Base-by-base conservation (phyloP, 768 basidiomycete genomes). In the Dentipellis sp. region DNA sequence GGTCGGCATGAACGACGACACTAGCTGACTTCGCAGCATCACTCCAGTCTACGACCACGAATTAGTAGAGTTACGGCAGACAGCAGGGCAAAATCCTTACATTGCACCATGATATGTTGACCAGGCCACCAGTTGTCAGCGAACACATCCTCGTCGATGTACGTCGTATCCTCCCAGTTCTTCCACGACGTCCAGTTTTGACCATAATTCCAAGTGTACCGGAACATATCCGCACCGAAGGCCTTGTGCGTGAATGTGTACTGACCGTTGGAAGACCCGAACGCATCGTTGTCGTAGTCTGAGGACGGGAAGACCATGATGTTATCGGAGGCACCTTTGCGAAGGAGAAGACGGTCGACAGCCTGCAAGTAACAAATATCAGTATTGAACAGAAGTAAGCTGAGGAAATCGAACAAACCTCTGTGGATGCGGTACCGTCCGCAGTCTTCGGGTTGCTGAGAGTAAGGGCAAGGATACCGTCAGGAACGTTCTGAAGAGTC, bases 131-230 rank as follows among this genome's bases (percentile, higher is more conserved):
- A 93, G 46, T 72, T 71, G 54, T 66, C 65, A 22, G 69, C 63
- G 68, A 94, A 88, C 10, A 80, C 58, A n/a, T 68, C 70, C 9
- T 79, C 66, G 54, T 85, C 75, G 55, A 95, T 80, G 0, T 72
- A 76, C 1, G 88, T 86, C 17, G 74, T 78, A 54, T 83, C 79
- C 70, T 94, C 88, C 84, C 88, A 95, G 52, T 74, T 73, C 21
- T 72, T 71, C 94, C 94, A 95, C 17, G 76, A 67, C 5, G 88
- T 78, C 92, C 93, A 95, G 61, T 80, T 88, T 66, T 79, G 77
- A 9, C 90, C 92, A 64, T 87, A 95, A 72, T 94, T 85, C 73
- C 83, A 82, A 11, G 91, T 85, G 69, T 92, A 94, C 47, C 94
- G 80, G 74, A 91, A 85, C 75, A 72, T 81, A 59, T 95, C 92